Evolutionary conservation across 1,139 yeast genomes (phyloP).

Genomic region (Nakaseomyces bracarensis): DNA sequence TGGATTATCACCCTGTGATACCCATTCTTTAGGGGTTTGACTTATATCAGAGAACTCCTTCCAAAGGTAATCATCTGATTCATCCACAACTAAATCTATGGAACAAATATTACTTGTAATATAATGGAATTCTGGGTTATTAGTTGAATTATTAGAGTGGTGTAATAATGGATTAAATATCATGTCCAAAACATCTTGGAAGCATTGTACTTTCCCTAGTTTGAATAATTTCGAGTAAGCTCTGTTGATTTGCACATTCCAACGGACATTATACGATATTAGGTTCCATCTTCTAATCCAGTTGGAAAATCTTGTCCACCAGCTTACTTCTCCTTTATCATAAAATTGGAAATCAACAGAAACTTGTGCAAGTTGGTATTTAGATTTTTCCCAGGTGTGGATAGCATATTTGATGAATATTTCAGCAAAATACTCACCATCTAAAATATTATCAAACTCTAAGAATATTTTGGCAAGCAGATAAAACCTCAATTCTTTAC

Average conservation of each 20-base stretch:
- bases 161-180: conserved; percentile 23
- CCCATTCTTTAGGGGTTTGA: conserved; percentile 22
- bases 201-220: conserved; percentile 15
- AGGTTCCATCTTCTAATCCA: conserved; percentile 29
- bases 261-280: conserved; percentile 28
- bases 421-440: conserved; percentile 30
- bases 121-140: conserved; percentile 19
- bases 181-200: conserved; percentile 23
- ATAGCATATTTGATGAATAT: conserved; percentile 24
- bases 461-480: conserved; percentile 23
- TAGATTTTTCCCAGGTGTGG: conserved; percentile 25
- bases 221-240: conserved; percentile 20
- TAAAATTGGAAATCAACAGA: conserved; percentile 29
- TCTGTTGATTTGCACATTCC: conserved; percentile 28
- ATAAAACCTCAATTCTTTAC: conserved; percentile 20
- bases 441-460: conserved; percentile 26
- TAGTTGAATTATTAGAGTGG: conserved; percentile 7
- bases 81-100: conserved; percentile 23
- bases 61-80: conserved; percentile 27
- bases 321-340: conserved; percentile 14
- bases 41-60: conserved; percentile 18
- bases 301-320: conserved; percentile 27
- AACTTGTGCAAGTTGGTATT: conserved; percentile 27
- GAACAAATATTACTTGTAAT: conserved; percentile 21
- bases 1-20: conserved; percentile 27